A percentile compares a stretch with the other conserved stretches of the same genome.
Conservation (phyloP, 805 yeast genomes). For the Teunomyces cretensis region DNA sequence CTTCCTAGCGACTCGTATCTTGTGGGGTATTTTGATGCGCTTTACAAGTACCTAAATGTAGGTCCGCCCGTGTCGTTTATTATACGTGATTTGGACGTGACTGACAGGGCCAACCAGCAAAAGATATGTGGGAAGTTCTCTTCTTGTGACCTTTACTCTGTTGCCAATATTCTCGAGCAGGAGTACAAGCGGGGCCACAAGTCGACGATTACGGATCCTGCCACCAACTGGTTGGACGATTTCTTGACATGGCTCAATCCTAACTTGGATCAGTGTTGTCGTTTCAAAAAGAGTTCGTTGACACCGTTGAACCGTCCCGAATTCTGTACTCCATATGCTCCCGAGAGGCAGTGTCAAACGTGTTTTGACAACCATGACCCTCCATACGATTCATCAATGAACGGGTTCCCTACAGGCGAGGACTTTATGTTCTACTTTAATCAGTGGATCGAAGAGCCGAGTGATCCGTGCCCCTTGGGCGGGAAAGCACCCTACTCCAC, state of each 20-base stretch:
- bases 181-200: conserved; percentile 66
- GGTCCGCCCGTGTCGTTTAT: conserved; percentile 95
- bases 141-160: conserved; percentile 74
- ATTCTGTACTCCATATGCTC: conserved; percentile 65
- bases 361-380: conserved; percentile 64
- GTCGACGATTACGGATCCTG: conserved; percentile 76
- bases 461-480: conserved; percentile 92
- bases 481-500: conserved; percentile 89
- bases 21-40: conserved; percentile 75
- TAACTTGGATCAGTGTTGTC: conserved; percentile 79
- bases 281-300: conserved; percentile 52
- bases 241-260: conserved; percentile 87
- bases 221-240: conserved; percentile 93
- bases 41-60: conserved; percentile 69
- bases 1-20: conserved; percentile 81
- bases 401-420: conserved; percentile 73
- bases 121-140: conserved; percentile 85
- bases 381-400: conserved; percentile 70
- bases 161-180: conserved; percentile 79
- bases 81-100: conserved; percentile 65
- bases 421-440: conserved; percentile 71
- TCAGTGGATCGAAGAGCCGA: conserved; percentile 81
- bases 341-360: conserved; percentile 68
- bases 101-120: conserved; percentile 62
- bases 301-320: conserved; percentile 35